Percentiles rank a stretch among this genome's conserved stretches.
Evolutionary conservation across 2,329 filamentous ascomycete species (phyloP).

Genomic region (Pseudocercospora eumusae): DNA sequence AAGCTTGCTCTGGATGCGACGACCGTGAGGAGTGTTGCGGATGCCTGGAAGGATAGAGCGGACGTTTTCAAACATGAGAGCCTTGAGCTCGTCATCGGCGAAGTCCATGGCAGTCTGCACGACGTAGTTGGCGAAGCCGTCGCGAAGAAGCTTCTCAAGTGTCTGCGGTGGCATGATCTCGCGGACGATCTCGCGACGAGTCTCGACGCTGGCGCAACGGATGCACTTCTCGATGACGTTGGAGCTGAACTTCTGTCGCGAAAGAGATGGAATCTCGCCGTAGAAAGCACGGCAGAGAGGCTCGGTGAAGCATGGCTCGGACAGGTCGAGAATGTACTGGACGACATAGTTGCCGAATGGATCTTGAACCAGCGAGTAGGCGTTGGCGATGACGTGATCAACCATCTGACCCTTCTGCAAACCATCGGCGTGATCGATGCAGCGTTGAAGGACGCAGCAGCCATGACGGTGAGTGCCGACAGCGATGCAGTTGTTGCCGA

Average conservation of each 20-base stretch:
- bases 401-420: slow-evolving; percentile 87
- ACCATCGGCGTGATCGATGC: slow-evolving; percentile 93
- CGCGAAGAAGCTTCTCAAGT: slow-evolving; percentile 84
- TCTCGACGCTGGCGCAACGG: slow-evolving; percentile 73
- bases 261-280: slow-evolving; percentile 69
- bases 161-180: slow-evolving; percentile 75
- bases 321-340: slow-evolving; percentile 94
- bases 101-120: slow-evolving; percentile 94
- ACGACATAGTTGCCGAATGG: slow-evolving; percentile 99
- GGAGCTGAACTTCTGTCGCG: slow-evolving; percentile 98
- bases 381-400: slow-evolving; percentile 80
- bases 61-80: slow-evolving; percentile 77
- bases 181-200: slow-evolving; percentile 78
- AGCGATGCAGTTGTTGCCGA: slow-evolving; percentile 80
- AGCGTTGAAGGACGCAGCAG: slow-evolving; percentile 96
- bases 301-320: slow-evolving; percentile 83
- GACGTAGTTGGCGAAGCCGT: slow-evolving; percentile 96
- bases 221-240: slow-evolving; percentile 95
- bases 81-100: slow-evolving; percentile 71
- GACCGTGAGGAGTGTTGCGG: slow-evolving; percentile 88
- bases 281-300: slow-evolving; percentile 81
- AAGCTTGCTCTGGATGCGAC: slow-evolving; percentile 90
- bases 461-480: slow-evolving; percentile 97
- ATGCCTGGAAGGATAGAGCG: slow-evolving; percentile 82
- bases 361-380: slow-evolving; percentile 88